Conservation (phyloP, 106 monocot species). For the Apostasia shenzhenica region DNA sequence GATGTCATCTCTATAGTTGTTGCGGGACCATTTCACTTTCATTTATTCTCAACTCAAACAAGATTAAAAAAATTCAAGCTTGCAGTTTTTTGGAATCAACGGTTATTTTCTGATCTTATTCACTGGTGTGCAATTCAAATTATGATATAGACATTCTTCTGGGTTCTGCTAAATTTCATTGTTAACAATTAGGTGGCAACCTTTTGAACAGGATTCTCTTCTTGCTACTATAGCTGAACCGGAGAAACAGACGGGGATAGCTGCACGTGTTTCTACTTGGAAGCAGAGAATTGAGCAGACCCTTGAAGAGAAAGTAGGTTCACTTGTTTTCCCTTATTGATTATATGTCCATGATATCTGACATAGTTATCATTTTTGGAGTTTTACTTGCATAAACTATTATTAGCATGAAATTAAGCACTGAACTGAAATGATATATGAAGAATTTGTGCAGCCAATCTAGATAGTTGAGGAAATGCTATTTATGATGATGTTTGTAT, state of each 20-base stretch:
- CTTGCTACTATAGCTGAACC: slow-evolving; percentile 86
- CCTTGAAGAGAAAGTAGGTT: slow-evolving; percentile 67
- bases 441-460: not conserved
- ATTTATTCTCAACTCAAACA: too few species aligned
- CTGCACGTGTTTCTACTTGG: slow-evolving; percentile 83
- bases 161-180: not conserved
- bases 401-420: not conserved
- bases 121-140: too few species aligned
- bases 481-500: not conserved
- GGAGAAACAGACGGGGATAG: slow-evolving; percentile 78
- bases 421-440: not conserved
- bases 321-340: not conserved
- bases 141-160: too few species aligned
- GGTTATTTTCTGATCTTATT: too few species aligned
- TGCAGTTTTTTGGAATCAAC: too few species aligned
- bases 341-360: not conserved
- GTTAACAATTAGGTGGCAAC: not conserved
- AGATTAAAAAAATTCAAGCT: too few species aligned
- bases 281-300: slow-evolving; percentile 67
- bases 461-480: not conserved
- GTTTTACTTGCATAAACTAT: not conserved
- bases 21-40: too few species aligned
- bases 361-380: too few species aligned
- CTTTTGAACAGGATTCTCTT: slow-evolving; percentile 52
- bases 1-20: too few species aligned